phyloP scores from a whole-genome alignment of 2,329 filamentous ascomycete species.

The Thelonectria olida region DNA sequence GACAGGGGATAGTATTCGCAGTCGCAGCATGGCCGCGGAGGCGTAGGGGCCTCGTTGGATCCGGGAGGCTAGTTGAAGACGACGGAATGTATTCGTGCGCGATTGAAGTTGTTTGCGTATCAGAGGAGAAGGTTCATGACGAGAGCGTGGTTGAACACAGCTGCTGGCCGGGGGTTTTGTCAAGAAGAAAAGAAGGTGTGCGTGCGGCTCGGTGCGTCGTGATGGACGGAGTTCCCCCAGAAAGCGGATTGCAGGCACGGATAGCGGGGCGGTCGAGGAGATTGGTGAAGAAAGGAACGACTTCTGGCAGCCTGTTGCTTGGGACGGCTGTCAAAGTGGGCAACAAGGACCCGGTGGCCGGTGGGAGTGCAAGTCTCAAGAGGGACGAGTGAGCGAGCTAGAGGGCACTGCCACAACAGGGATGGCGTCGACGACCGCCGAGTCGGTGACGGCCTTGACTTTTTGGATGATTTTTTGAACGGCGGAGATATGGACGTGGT shows the following conservation, averaged over 20 bases:
- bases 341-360: background rate
- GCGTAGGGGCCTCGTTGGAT: slow-evolving; percentile 32
- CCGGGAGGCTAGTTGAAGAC: slow-evolving; percentile 10
- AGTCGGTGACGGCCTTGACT: slow-evolving; percentile 22
- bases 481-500: slow-evolving; percentile 8
- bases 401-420: slow-evolving; percentile 28
- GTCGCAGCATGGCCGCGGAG: slow-evolving; percentile 44
- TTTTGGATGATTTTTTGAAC: slow-evolving; percentile 10
- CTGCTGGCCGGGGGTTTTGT: too few relatives aligned
- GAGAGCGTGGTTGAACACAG: slow-evolving; percentile 40
- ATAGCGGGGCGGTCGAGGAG: slow-evolving; percentile 19
- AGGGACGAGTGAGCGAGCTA: slow-evolving; percentile 8
- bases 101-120: slow-evolving; percentile 32
- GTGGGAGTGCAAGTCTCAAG: background rate
- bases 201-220: slow-evolving; percentile 6
- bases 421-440: slow-evolving; percentile 19
- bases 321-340: slow-evolving; percentile 16
- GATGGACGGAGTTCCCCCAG: slow-evolving; percentile 15
- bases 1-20: slow-evolving; percentile 37
- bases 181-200: slow-evolving; percentile 25
- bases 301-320: slow-evolving; percentile 14
- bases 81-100: slow-evolving; percentile 9
- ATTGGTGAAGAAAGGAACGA: background rate
- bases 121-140: slow-evolving; percentile 30
- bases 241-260: slow-evolving; percentile 14